These are phyloP conservation scores for Piedraia hortae DNA, from an alignment of 2,329 filamentous ascomycete species.

Conservation along the genomic window DNA sequence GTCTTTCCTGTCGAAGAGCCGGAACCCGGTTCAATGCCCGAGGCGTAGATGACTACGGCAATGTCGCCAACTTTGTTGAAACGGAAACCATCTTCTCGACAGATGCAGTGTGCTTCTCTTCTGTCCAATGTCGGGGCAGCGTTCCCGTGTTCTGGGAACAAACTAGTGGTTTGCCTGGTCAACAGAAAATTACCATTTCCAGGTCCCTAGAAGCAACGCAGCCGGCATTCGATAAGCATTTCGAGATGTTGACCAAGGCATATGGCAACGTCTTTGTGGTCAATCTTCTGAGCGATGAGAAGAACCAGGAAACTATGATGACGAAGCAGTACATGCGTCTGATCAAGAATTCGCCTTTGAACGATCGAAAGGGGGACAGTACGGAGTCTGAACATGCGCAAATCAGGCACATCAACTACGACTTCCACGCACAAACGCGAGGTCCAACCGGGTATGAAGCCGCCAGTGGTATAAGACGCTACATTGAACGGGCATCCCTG, in stretches of 20 bases:
- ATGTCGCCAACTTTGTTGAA: slow-evolving; percentile 97
- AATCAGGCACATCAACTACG: slow-evolving; percentile 61
- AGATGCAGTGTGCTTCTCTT: slow-evolving; percentile 62
- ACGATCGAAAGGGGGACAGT: slow-evolving; percentile 21
- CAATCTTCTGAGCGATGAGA: slow-evolving; percentile 76
- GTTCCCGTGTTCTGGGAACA: slow-evolving; percentile 97
- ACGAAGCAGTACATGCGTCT: slow-evolving; percentile 56
- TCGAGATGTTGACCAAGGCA: slow-evolving; percentile 55
- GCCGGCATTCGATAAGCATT: slow-evolving; percentile 85
- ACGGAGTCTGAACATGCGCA: slow-evolving; percentile 40
- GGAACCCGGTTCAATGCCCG: slow-evolving; percentile 93
- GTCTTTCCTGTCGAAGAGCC: slow-evolving; percentile 68
- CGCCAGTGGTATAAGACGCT: slow-evolving; percentile 54
- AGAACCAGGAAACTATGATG: slow-evolving; percentile 62
- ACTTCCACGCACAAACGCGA: slow-evolving; percentile 86
- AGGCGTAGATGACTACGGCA: slow-evolving; percentile 89
- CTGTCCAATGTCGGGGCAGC: slow-evolving; percentile 73
- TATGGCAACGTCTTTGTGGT: slow-evolving; percentile 85
- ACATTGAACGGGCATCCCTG: slow-evolving; percentile 54
- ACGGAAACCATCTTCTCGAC: slow-evolving; percentile 79
- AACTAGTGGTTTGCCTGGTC: slow-evolving; percentile 58
- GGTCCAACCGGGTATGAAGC: slow-evolving; percentile 70
- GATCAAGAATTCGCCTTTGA: slow-evolving; percentile 46
- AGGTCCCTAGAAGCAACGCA: slow-evolving; percentile 74
- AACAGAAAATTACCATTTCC: slow-evolving; percentile 83